A percentile compares a stretch with the other conserved stretches of the same genome.
Evolutionary conservation across 1,139 yeast genomes (phyloP).

Genomic region (Hansenula sp.): DNA sequence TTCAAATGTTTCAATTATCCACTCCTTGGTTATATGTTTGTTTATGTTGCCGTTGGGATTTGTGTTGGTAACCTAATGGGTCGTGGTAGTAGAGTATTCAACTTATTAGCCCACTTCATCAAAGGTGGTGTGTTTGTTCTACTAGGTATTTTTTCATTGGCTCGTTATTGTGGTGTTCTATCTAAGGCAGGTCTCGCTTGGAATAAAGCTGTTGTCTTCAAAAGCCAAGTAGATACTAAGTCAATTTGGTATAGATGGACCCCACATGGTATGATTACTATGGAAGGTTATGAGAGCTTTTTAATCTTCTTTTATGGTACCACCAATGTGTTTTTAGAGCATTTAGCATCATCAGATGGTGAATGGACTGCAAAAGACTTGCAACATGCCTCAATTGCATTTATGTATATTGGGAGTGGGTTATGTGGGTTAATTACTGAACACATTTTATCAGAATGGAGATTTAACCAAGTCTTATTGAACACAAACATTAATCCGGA

Average conservation of each 20-base stretch:
- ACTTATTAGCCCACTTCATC: conserved; percentile 88
- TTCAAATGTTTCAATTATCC: conserved; percentile 63
- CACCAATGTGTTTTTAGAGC: conserved; percentile 87
- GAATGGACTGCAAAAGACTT: conserved; percentile 89
- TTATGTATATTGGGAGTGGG: conserved; percentile 90
- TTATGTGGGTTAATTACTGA: conserved; percentile 86
- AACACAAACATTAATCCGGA: conserved; percentile 22
- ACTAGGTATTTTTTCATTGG: conserved; percentile 72
- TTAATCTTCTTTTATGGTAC: conserved; percentile 83
- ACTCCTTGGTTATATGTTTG: conserved; percentile 55
- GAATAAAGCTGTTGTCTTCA: conserved; percentile 55
- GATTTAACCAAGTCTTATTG: conserved; percentile 28
- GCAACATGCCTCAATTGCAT: conserved; percentile 94
- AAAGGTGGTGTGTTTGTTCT: conserved; percentile 88
- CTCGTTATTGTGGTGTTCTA: conserved; percentile 85
- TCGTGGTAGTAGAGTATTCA: conserved; percentile 61
- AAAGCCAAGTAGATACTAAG: conserved; percentile 25
- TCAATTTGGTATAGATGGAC: conserved; percentile 34
- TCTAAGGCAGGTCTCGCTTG: conserved; percentile 83
- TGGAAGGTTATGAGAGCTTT: conserved; percentile 82
- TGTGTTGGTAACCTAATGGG: conserved; percentile 75
- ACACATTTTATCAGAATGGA: conserved; percentile 40
- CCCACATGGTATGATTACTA: conserved; percentile 59
- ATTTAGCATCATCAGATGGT: conserved; percentile 70
- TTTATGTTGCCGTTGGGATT: conserved; percentile 68